phyloP scores from a whole-genome alignment of 2,329 filamentous ascomycete species.

The Cladosporium sp. region DNA sequence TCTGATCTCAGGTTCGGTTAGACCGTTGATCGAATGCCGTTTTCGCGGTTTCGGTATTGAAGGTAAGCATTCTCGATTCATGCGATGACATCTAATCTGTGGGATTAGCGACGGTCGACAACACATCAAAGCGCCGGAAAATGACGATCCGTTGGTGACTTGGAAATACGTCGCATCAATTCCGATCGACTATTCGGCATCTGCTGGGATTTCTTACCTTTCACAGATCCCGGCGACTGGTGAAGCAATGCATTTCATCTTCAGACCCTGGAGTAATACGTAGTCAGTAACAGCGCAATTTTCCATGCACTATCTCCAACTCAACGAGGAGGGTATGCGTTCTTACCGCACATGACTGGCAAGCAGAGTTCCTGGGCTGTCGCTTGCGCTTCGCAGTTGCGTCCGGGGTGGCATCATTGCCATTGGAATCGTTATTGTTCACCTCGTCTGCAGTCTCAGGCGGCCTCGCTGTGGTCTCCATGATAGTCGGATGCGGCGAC shows the following conservation, averaged over 20 bases:
- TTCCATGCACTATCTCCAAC: not conserved
- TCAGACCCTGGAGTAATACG: constrained; percentile 15
- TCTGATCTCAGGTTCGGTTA: constrained; percentile 17
- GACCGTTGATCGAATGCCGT: constrained; percentile 19
- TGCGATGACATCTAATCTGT: constrained; percentile 23
- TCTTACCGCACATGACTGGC: constrained; percentile 21
- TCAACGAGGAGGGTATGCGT: not conserved
- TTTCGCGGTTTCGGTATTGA: constrained; percentile 26
- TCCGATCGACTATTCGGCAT: not conserved
- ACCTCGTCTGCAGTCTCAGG: not conserved
- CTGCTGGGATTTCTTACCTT: constrained; percentile 12
- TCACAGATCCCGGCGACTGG: constrained; percentile 13
- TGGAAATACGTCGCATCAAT: no score
- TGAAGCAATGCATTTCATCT: constrained; percentile 24
- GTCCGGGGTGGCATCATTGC: not conserved
- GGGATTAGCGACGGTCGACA: not conserved
- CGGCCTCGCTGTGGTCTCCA: constrained; percentile 11
- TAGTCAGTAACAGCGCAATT: not conserved
- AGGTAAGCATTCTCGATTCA: constrained; percentile 24
- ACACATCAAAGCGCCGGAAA: not conserved
- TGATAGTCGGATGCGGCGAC: not conserved
- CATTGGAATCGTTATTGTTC: not conserved
- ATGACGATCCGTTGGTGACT: not conserved
- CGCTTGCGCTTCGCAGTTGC: constrained; percentile 21
- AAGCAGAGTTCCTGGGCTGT: constrained; percentile 26